phyloP scores from a whole-genome alignment of 257 asterid genomes.

The Penstemon eatonii region DNA sequence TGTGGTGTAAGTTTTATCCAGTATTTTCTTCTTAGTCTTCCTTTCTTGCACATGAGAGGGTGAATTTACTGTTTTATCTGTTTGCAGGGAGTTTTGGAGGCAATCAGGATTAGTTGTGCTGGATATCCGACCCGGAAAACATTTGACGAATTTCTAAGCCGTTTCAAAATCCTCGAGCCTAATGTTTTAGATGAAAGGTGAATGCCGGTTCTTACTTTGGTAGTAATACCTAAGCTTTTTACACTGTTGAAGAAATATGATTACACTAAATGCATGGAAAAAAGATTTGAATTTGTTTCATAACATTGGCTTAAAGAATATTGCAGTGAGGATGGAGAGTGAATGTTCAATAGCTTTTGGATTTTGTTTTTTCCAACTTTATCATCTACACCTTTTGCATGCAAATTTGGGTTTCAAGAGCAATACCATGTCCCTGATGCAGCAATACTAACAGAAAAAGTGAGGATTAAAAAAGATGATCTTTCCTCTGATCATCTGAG shows the following conservation, averaged over 20 bases:
- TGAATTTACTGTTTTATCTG: not conserved
- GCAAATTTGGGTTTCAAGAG: too few relatives aligned
- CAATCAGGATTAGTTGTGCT: constrained; percentile 95
- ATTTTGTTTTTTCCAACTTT: not conserved
- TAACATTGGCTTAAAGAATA: not conserved
- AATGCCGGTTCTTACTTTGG: not conserved
- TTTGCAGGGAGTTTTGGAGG: constrained; percentile 91
- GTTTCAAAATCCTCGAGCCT: constrained; percentile 77
- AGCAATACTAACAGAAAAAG: too few relatives aligned
- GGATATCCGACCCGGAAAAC: constrained; percentile 87
- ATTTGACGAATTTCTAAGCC: constrained; percentile 65
- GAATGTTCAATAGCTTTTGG: not conserved
- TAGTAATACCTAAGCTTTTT: constrained; percentile 7
- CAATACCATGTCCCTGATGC: too few relatives aligned
- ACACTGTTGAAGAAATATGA: not conserved
- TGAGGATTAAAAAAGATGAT: too few relatives aligned
- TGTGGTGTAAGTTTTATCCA: constrained; percentile 68
- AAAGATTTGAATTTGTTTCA: not conserved
- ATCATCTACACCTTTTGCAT: not conserved
- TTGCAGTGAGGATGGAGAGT: not conserved
- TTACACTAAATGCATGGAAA: constrained; percentile 9
- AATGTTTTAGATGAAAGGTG: constrained; percentile 59
- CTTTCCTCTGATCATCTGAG: too few relatives aligned
- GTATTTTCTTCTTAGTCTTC: not conserved
- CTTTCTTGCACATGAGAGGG: not conserved